These are phyloP conservation scores for Cyclocybe aegerita DNA, from an alignment of 768 basidiomycete genomes.

Conservation along the genomic window DNA sequence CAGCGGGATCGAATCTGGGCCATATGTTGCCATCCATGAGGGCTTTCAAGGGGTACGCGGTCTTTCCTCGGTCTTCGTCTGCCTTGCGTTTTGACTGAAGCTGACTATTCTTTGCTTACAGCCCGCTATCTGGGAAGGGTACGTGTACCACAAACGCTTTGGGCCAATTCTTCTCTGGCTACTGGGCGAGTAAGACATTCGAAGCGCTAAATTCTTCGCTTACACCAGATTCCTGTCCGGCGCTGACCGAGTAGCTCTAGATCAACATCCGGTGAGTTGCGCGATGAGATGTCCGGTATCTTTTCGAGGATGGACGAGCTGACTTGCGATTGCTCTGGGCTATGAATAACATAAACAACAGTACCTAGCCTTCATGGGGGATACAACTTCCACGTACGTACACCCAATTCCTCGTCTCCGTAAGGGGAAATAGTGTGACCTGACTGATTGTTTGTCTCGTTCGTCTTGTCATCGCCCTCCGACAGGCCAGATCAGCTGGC, in stretches of 20 bases:
- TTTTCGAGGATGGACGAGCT: slow-evolving; percentile 8
- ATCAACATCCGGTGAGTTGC: slow-evolving; percentile 72
- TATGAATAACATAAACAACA: slow-evolving; percentile 24
- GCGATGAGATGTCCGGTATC: background rate
- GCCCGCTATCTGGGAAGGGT: slow-evolving; percentile 48
- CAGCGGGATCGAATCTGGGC: slow-evolving; percentile 66
- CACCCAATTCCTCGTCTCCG: background rate
- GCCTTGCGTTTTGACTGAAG: background rate
- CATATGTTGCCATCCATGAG: slow-evolving; percentile 62
- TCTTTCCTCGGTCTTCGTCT: slow-evolving; percentile 12
- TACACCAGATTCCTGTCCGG: slow-evolving; percentile 62
- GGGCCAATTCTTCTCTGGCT: background rate
- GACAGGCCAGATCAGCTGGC: slow-evolving; percentile 38
- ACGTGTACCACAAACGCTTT: slow-evolving; percentile 9
- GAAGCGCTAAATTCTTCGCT: slow-evolving; percentile 10
- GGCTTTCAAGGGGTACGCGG: slow-evolving; percentile 56
- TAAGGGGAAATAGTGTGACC: slow-evolving; percentile 10
- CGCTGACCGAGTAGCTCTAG: slow-evolving; percentile 73
- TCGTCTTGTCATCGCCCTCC: background rate
- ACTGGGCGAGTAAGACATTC: background rate
- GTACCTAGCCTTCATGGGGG: slow-evolving; percentile 46
- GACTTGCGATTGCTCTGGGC: slow-evolving; percentile 6
- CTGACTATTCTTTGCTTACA: slow-evolving; percentile 15
- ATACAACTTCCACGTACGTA: slow-evolving; percentile 38
- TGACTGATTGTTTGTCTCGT: background rate